These are phyloP conservation scores for Protea cynaroides DNA, from an alignment of 164 flowering plant species.

Conservation along the genomic window DNA sequence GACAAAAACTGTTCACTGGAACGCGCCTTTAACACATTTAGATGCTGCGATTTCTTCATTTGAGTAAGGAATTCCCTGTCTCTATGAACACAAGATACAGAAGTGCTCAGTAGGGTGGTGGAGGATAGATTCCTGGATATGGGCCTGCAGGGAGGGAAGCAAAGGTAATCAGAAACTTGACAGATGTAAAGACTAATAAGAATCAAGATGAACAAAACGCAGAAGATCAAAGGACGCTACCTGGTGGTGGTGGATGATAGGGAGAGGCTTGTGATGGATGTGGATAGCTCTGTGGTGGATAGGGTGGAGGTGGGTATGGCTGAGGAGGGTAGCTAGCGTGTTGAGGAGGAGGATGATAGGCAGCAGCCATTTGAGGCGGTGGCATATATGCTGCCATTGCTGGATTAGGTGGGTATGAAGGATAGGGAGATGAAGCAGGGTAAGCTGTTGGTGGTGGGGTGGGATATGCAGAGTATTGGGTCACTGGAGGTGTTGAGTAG, in stretches of 20 bases:
- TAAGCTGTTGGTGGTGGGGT: constrained; percentile 25
- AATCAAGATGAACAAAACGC: neutral
- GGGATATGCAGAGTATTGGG: constrained; percentile 28
- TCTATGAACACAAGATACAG: neutral
- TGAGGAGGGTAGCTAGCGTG: neutral
- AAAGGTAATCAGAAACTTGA: neutral
- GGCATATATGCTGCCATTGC: constrained; percentile 22
- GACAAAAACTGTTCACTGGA: no score
- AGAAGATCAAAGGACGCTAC: constrained; percentile 18
- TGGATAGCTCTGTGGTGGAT: constrained; percentile 46
- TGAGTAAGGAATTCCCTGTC: no score
- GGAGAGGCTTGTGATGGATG: constrained; percentile 39
- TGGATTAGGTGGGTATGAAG: constrained; percentile 26
- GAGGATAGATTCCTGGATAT: constrained; percentile 28
- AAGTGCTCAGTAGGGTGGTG: constrained; percentile 27
- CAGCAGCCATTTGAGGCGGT: constrained; percentile 21
- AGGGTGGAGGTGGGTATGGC: constrained; percentile 40
- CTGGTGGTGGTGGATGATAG: constrained; percentile 30
- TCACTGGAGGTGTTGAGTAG: constrained; percentile 24
- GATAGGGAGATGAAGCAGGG: constrained; percentile 27
- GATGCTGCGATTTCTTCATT: neutral
- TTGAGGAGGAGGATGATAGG: constrained; percentile 59
- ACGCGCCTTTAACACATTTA: no score
- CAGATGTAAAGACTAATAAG: neutral
- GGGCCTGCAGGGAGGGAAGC: constrained; percentile 18